phyloP scores from a whole-genome alignment of 768 basidiomycete genomes.

The Leccinellum luteum region DNA sequence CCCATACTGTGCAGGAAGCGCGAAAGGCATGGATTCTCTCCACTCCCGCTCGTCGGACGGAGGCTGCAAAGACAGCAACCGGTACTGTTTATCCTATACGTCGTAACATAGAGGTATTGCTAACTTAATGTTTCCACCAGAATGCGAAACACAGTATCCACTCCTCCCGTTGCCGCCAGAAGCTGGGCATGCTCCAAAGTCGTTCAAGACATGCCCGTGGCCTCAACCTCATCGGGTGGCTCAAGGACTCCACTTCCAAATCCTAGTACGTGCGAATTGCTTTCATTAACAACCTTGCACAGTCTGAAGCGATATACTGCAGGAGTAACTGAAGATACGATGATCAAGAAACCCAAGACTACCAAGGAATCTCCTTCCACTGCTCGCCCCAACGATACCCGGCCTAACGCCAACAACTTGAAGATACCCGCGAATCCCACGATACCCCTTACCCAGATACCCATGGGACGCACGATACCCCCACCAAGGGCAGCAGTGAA shows the following conservation, averaged over 20 bases:
- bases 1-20: constrained; percentile 5
- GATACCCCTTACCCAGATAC: background rate
- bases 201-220: background rate
- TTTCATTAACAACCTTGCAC: background rate
- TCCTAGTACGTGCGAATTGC: constrained; percentile 2
- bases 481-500: constrained; percentile 6
- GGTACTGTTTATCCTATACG: background rate
- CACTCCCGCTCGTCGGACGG: background rate
- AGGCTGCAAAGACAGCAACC: background rate
- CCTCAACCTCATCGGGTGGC: background rate
- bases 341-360: background rate
- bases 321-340: constrained; percentile 2
- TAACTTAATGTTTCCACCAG: constrained; percentile 2
- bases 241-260: background rate
- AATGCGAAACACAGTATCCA: background rate
- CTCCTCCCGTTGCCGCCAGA: background rate
- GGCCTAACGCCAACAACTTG: constrained; percentile 3
- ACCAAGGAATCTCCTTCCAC: background rate
- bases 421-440: constrained; percentile 3
- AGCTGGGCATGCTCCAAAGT: background rate
- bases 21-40: background rate
- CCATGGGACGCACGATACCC: constrained; percentile 2
- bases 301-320: background rate
- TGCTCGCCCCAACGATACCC: background rate
- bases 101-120: background rate